phyloP scores from a whole-genome alignment of 768 basidiomycete genomes.

The Macrolepiota fuliginosa region DNA sequence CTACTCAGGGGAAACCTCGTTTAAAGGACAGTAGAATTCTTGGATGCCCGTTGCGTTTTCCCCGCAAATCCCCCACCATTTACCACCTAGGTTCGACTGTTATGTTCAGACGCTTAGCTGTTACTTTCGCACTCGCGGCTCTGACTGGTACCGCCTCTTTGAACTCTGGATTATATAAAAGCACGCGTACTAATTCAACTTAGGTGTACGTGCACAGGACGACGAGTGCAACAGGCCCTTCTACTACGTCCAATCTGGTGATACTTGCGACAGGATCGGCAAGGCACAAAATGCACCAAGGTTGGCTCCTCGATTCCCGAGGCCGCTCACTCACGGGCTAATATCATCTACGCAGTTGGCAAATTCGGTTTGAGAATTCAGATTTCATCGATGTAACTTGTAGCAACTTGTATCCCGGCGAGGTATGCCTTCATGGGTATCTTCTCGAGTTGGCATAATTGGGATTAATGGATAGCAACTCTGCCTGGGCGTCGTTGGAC shows the following conservation, averaged over 20 bases:
- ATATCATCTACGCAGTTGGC: conserved; percentile 37
- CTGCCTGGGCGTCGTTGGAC: conserved; percentile 53
- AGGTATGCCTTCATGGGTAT: conserved; percentile 29
- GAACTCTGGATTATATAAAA: neutral
- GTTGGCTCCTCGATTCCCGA: conserved; percentile 11
- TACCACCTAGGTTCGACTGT: neutral
- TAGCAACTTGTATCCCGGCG: conserved; percentile 49
- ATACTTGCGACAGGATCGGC: conserved; percentile 58
- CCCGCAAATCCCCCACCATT: neutral
- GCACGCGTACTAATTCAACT: neutral
- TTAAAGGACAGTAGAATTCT: neutral
- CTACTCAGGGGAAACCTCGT: neutral
- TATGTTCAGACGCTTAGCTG: neutral
- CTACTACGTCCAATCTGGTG: conserved; percentile 47
- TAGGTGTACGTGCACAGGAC: neutral
- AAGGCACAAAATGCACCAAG: conserved; percentile 44
- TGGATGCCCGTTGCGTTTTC: neutral
- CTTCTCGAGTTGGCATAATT: neutral
- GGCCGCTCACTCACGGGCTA: neutral
- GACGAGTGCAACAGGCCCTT: conserved; percentile 40
- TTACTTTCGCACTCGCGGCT: neutral
- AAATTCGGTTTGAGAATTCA: conserved; percentile 53
- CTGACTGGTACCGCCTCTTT: neutral
- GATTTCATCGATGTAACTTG: conserved; percentile 50
- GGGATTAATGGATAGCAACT: conserved; percentile 26